Evolutionary conservation across 352 stramenopile genomes (phyloP).

Genomic region (Phytophthora palmivora): DNA sequence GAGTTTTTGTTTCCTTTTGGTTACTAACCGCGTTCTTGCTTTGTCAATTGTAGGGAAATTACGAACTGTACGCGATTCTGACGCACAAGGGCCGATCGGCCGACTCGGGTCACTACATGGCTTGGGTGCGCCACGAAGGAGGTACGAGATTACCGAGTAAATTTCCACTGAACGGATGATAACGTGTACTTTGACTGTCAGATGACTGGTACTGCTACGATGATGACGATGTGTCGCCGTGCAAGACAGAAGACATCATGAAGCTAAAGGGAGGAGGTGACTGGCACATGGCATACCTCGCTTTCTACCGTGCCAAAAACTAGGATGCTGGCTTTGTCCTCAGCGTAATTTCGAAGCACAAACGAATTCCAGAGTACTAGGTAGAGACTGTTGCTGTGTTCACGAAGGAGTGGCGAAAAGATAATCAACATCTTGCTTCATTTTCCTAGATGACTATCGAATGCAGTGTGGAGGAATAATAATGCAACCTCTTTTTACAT

Average conservation of each 20-base stretch:
- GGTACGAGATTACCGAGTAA: conserved; percentile 35
- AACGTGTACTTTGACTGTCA: not conserved
- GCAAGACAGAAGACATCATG: conserved; percentile 98
- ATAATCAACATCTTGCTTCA: conserved; percentile 9
- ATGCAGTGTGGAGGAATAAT: conserved; percentile 10
- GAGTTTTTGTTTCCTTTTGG: conserved; percentile 20
- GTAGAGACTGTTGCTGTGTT: not conserved
- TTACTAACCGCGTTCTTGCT: not conserved
- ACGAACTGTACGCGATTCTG: not conserved
- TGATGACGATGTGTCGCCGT: conserved; percentile 51
- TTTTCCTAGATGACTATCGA: not conserved
- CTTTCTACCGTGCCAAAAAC: conserved; percentile 98
- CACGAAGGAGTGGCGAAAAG: not conserved
- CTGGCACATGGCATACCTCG: conserved; percentile 99
- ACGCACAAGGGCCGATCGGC: conserved; percentile 73
- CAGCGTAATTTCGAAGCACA: not conserved
- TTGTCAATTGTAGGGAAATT: conserved; percentile 24
- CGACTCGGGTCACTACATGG: conserved; percentile 99
- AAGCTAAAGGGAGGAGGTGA: conserved; percentile 99
- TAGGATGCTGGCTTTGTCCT: conserved; percentile 39
- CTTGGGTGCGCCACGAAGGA: conserved; percentile 92
- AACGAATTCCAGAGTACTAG: not conserved
- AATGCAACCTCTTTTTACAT: conserved; percentile 44
- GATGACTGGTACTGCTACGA: not conserved
- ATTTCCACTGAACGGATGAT: not conserved